Base-by-base conservation (phyloP, 1,284 basidiomycete species). In the Leccinum ambiguum region DNA sequence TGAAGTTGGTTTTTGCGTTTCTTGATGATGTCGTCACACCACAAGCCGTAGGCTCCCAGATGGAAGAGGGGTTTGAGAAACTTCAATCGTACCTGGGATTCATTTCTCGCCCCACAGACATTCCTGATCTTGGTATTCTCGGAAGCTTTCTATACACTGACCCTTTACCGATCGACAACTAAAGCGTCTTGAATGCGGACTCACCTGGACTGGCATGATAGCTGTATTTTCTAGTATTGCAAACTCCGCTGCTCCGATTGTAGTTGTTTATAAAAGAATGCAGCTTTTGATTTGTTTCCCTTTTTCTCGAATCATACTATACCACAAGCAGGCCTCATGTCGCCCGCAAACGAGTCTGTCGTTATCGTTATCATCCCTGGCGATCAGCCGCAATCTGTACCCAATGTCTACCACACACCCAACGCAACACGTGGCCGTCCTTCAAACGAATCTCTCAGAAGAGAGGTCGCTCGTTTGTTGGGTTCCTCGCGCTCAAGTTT, bases 161-260 rank as follows among this genome's bases (percentile, higher is more conserved):
- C 18, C 58, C 58, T 59, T 41, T 43, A 59, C 21, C 16, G 30
- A 23, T 59, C 30, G 39, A 58, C 30, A 18, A 39, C 30, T 39
- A 13, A 33, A 33, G 30, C 30, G 30, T 39, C 36, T 39, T 39
- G 36, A 39, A 39, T 39, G 13, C 13, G 36, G 36, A 39, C 30
- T 33, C 30, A 33, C 30, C 30, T 33, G 30, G 30, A 13, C 11
- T 5, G 36, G 13, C 39, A 36, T 18, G 5, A 10, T 13, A 36
- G 14, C 26, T 58, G 33, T 14, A 3, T 43, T 10, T 43, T 59
- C 6, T 33, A 33, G 30, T 23, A 14, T 59, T 39, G 7, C 23
- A 43, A 59, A 59, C 59, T 59, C 59, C 39, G 18, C 59, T 59
- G 59, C 59, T 43, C 59, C 30, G 21, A 36, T 59, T 59, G 57